Conservation (phyloP, 2,329 filamentous ascomycete genomes). For the Botryotinia globosa region DNA sequence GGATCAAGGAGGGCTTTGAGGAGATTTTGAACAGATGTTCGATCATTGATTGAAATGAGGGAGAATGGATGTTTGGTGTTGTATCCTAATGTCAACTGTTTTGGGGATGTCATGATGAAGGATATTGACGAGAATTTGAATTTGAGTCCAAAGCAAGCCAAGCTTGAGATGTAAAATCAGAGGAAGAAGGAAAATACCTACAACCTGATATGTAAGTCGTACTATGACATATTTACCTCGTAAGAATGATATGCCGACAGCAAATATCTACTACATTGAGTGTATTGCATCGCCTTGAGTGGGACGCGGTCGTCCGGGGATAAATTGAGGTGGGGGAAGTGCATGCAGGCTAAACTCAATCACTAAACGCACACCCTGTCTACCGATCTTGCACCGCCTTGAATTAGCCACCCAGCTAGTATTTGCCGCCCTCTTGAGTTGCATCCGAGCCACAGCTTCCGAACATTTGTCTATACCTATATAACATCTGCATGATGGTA, state of each 20-base stretch:
- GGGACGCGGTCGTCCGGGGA: background rate
- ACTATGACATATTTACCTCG: background rate
- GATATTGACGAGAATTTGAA: background rate
- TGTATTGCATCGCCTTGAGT: background rate
- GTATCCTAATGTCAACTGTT: slow-evolving; percentile 47
- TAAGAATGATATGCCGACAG: slow-evolving; percentile 2
- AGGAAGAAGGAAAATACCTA: background rate
- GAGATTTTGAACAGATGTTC: slow-evolving; percentile 58
- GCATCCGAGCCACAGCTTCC: background rate
- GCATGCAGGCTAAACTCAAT: background rate
- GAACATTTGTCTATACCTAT: background rate
- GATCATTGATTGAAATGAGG: slow-evolving; percentile 49
- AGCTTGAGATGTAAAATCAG: background rate
- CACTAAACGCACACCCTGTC: background rate
- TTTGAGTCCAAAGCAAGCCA: background rate
- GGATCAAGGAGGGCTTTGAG: slow-evolving; percentile 66
- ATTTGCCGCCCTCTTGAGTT: background rate
- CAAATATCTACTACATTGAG: background rate
- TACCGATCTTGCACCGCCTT: background rate
- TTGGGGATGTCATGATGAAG: slow-evolving; percentile 14
- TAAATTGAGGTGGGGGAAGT: slow-evolving; percentile 4
- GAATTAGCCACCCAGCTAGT: background rate
- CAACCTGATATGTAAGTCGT: background rate
- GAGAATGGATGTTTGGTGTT: slow-evolving; percentile 55
- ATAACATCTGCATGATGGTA: background rate